A percentile compares a stretch with the other conserved stretches of the same genome.
Conservation (phyloP, 306 rosid species). For the Vigna radiata region DNA sequence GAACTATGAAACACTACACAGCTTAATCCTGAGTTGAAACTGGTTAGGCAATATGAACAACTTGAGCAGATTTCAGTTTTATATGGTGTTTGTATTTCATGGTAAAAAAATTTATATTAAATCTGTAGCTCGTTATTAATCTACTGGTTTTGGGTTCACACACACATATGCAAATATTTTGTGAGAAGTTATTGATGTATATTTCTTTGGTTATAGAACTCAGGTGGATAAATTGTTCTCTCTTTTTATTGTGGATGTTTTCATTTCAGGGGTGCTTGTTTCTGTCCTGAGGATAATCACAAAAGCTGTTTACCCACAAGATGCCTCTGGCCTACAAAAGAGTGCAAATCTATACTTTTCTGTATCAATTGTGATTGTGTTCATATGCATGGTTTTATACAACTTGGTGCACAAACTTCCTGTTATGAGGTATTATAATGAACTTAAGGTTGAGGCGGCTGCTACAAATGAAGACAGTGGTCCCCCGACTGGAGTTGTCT, state of each 20-base stretch:
- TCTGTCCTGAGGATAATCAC: slow-evolving; percentile 77
- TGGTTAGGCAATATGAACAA: not conserved
- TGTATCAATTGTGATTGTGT: slow-evolving; percentile 70
- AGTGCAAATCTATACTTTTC: slow-evolving; percentile 87
- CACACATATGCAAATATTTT: slow-evolving; percentile 5
- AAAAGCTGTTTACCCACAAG: slow-evolving; percentile 82
- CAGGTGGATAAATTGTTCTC: not conserved
- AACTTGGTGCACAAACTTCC: slow-evolving; percentile 79
- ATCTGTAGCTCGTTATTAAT: slow-evolving; percentile 10
- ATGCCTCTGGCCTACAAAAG: slow-evolving; percentile 67
- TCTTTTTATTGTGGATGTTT: slow-evolving; percentile 16
- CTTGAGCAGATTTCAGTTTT: slow-evolving; percentile 14
- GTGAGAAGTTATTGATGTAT: slow-evolving; percentile 13
- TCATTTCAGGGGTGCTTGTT: slow-evolving; percentile 74
- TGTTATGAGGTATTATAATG: slow-evolving; percentile 73
- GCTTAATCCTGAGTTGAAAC: slow-evolving; percentile 27
- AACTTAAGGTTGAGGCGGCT: slow-evolving; percentile 66
- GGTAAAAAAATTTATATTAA: not conserved
- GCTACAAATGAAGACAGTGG: slow-evolving; percentile 62
- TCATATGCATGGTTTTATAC: slow-evolving; percentile 67
- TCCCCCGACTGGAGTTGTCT: slow-evolving; percentile 56
- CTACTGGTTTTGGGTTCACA: not conserved
- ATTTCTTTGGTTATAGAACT: slow-evolving; percentile 33
- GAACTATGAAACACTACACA: not conserved
- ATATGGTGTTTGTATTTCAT: not conserved